A percentile compares a stretch with the other conserved stretches of the same genome.
These are phyloP conservation scores for Exophiala aquamarina DNA, from an alignment of 2,329 filamentous ascomycete genomes.

Conservation along the genomic window DNA sequence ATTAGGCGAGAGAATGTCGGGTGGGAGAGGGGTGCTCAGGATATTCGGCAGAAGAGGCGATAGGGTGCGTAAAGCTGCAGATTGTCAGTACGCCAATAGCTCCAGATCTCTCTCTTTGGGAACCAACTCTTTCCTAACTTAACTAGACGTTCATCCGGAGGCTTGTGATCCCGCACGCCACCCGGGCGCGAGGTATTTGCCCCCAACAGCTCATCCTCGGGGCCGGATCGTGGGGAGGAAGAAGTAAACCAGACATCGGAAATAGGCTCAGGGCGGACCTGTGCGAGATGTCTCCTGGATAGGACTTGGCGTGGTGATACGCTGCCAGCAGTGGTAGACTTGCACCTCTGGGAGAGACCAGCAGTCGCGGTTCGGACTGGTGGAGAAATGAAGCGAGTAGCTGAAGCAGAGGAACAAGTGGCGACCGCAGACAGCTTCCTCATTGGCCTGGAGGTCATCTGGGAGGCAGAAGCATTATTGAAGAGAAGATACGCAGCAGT, in stretches of 20 bases:
- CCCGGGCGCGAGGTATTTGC: constrained; percentile 10
- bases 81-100: constrained; percentile 11
- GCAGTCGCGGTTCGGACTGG: constrained; percentile 4
- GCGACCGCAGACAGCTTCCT: constrained; percentile 20
- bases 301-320: constrained; percentile 15
- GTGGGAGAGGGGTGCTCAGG: constrained; percentile 60
- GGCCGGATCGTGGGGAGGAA: constrained; percentile 27
- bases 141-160: constrained; percentile 59
- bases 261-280: constrained; percentile 37
- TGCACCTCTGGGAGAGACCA: constrained; percentile 8
- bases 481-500: background rate
- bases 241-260: constrained; percentile 37
- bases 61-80: constrained; percentile 58
- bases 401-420: constrained; percentile 4
- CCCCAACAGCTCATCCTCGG: constrained; percentile 25
- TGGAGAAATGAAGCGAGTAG: background rate
- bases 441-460: constrained; percentile 27
- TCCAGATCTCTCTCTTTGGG: background rate
- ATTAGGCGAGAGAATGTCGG: constrained; percentile 61
- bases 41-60: constrained; percentile 63
- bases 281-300: constrained; percentile 34
- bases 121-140: constrained; percentile 62
- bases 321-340: constrained; percentile 14
- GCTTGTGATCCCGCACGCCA: constrained; percentile 39
- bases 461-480: constrained; percentile 20